These are phyloP conservation scores for Chaetomiaceae sp. DNA, from an alignment of 2,329 filamentous ascomycete genomes.

Conservation along the genomic window DNA sequence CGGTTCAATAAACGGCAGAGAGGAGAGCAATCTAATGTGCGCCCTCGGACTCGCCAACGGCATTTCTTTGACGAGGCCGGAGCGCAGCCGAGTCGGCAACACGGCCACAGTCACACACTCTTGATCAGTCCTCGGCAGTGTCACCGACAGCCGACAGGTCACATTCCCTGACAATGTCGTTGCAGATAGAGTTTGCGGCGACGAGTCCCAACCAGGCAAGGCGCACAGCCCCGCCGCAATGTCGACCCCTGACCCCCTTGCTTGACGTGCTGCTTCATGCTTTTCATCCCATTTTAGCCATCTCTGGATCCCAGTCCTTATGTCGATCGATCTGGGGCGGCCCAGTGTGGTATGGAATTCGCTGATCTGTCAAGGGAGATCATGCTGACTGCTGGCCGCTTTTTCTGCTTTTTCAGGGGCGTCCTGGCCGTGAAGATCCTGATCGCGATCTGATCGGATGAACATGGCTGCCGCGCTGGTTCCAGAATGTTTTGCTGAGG, in stretches of 20 bases:
- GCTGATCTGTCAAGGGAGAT: background rate
- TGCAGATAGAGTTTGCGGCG: constrained; percentile 4
- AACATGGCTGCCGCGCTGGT: background rate
- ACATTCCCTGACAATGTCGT: background rate
- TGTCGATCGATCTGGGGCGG: constrained; percentile 2
- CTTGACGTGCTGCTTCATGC: background rate
- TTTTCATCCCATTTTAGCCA: background rate
- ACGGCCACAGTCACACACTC: too few relatives aligned
- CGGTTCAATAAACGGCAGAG: constrained; percentile 2
- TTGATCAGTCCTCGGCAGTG: too few relatives aligned
- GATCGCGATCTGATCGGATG: background rate
- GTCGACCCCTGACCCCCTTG: background rate
- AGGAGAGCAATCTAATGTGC: background rate
- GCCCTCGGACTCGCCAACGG: constrained; percentile 1
- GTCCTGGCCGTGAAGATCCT: background rate
- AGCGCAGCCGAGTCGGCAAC: background rate
- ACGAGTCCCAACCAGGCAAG: background rate
- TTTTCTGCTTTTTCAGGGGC: background rate
- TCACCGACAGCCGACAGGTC: too few relatives aligned
- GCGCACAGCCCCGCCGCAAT: background rate
- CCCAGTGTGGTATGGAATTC: background rate
- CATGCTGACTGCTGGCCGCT: background rate
- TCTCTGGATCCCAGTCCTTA: background rate
- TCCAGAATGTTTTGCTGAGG: background rate
- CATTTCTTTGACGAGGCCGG: background rate